Percentiles rank a stretch among this genome's conserved stretches.
Conservation (phyloP, 805 yeast genomes). For the Pichia nanzhaoensis region DNA sequence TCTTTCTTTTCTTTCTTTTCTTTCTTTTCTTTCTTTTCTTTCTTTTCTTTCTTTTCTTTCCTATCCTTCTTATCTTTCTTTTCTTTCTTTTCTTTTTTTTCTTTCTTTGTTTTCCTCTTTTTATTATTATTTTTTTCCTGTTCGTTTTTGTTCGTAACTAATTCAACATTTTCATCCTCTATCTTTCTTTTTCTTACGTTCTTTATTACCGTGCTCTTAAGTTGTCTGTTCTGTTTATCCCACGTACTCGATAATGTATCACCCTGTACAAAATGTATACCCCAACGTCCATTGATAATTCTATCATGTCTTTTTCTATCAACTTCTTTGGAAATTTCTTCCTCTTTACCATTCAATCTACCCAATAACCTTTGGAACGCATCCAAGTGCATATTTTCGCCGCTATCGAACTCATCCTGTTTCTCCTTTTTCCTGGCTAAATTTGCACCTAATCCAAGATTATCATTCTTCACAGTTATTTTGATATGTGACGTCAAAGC, state of each 20-base stretch:
- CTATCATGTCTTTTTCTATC: constrained; percentile 62
- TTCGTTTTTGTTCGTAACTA: constrained; percentile 13
- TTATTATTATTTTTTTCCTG: too few relatives aligned
- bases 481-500: constrained; percentile 78
- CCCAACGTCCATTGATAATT: constrained; percentile 81
- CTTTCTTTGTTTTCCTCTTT: constrained; percentile 20
- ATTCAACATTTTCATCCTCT: constrained; percentile 11
- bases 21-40: constrained; percentile 26
- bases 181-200: constrained; percentile 17
- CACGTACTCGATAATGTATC: constrained; percentile 79
- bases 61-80: constrained; percentile 20
- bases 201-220: constrained; percentile 19
- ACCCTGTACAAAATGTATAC: constrained; percentile 80
- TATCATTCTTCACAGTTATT: constrained; percentile 76
- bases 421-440: constrained; percentile 40
- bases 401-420: constrained; percentile 66
- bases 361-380: constrained; percentile 89
- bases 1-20: constrained; percentile 20
- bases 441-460: constrained; percentile 83
- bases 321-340: constrained; percentile 53
- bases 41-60: constrained; percentile 23
- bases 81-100: constrained; percentile 22
- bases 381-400: constrained; percentile 86
- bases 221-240: constrained; percentile 48
- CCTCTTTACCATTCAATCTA: constrained; percentile 80